phyloP scores from a whole-genome alignment of 768 basidiomycete species.

The Clitopilus passeckerianus region DNA sequence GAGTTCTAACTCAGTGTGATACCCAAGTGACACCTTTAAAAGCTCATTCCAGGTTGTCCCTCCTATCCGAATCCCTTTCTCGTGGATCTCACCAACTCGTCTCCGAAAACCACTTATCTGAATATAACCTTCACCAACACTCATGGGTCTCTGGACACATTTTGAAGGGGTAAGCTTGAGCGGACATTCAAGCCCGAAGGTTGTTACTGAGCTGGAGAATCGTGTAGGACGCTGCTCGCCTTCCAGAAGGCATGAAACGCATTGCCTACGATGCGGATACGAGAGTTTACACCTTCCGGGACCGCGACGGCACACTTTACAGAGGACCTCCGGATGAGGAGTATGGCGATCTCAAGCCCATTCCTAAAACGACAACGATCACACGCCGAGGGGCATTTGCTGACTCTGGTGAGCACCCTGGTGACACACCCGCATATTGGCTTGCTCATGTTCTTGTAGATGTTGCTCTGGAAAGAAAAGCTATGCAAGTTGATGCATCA shows the following conservation, averaged over 20 bases:
- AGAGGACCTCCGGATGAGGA: constrained; percentile 35
- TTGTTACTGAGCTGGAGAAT: background rate
- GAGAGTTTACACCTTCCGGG: constrained; percentile 43
- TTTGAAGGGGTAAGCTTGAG: constrained; percentile 26
- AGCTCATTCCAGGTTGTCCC: no score
- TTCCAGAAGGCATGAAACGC: constrained; percentile 44
- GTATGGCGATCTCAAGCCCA: constrained; percentile 38
- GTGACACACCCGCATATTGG: background rate
- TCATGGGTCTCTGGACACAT: constrained; percentile 27
- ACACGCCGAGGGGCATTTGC: constrained; percentile 17
- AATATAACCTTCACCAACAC: background rate
- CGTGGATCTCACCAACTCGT: background rate
- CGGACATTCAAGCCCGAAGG: background rate
- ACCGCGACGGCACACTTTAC: constrained; percentile 38
- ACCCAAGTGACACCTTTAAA: no score
- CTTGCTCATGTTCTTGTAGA: constrained; percentile 2
- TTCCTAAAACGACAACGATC: constrained; percentile 14
- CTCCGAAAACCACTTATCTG: background rate
- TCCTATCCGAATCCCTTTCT: no score
- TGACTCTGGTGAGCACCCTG: constrained; percentile 14
- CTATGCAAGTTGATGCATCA: constrained; percentile 5
- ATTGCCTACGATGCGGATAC: constrained; percentile 52
- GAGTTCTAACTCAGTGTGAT: no score
- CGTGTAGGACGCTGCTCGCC: constrained; percentile 29
- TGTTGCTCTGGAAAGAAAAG: background rate